phyloP scores from a whole-genome alignment of 2,329 filamentous ascomycete genomes.

The Aschersonia sp. region DNA sequence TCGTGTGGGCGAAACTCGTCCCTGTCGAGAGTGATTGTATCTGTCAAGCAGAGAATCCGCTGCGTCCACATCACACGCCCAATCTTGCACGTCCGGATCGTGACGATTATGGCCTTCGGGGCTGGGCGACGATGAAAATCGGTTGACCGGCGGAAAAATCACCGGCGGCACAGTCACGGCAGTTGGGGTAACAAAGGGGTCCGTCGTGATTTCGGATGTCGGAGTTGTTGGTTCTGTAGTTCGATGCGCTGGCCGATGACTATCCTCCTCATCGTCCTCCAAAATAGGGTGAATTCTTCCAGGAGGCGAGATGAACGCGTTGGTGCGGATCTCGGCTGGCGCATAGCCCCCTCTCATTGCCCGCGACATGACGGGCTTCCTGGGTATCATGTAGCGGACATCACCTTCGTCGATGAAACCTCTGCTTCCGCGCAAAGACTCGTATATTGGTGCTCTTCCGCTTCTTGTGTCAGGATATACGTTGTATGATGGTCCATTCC shows the following conservation, averaged over 20 bases:
- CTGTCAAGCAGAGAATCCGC: conserved; percentile 36
- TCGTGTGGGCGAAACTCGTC: conserved; percentile 23
- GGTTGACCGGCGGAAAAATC: conserved; percentile 14
- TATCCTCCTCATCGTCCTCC: conserved; percentile 41
- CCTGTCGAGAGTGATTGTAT: conserved; percentile 20
- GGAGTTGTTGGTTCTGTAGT: neutral
- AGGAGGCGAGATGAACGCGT: conserved; percentile 14
- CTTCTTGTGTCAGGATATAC: conserved; percentile 8
- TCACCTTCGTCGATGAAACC: conserved; percentile 10
- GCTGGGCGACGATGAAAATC: conserved; percentile 22
- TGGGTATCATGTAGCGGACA: conserved; percentile 17
- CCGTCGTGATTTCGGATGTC: conserved; percentile 23
- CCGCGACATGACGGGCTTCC: conserved; percentile 17
- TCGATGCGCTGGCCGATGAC: conserved; percentile 6
- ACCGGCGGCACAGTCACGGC: conserved; percentile 9
- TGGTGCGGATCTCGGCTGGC: conserved; percentile 14
- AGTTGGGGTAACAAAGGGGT: conserved; percentile 36
- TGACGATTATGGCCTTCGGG: conserved; percentile 20
- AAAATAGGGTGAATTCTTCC: conserved; percentile 42
- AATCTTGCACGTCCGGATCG: conserved; percentile 42
- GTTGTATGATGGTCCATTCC: neutral
- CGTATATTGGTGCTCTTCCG: conserved; percentile 31
- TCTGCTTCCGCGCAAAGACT: conserved; percentile 25
- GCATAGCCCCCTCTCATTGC: conserved; percentile 16
- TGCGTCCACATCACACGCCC: conserved; percentile 41